These are phyloP conservation scores for Melampsora americana DNA, from an alignment of 1,284 basidiomycete species.

Conservation along the genomic window DNA sequence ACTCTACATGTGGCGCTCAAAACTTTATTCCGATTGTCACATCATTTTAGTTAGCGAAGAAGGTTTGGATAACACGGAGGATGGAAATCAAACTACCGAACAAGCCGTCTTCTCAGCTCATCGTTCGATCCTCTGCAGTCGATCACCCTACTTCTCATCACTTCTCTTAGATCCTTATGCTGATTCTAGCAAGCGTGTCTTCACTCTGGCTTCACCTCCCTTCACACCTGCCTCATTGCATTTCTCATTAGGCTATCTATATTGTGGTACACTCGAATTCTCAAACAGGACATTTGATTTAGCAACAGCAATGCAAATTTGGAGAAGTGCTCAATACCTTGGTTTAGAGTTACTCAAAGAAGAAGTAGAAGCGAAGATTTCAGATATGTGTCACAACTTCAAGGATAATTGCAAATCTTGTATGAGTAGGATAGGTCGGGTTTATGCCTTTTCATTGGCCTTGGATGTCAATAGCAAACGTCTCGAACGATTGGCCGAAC, in stretches of 20 bases:
- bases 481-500: slow-evolving; percentile 68
- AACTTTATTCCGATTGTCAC: slow-evolving; percentile 82
- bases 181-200: slow-evolving; percentile 57
- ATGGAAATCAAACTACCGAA: slow-evolving; percentile 42
- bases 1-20: slow-evolving; percentile 91
- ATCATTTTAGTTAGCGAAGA: slow-evolving; percentile 59
- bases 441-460: slow-evolving; percentile 71
- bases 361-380: slow-evolving; percentile 70
- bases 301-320: slow-evolving; percentile 82
- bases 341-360: slow-evolving; percentile 69
- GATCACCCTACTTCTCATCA: slow-evolving; percentile 80
- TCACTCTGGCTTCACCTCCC: slow-evolving; percentile 80
- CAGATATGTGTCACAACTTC: slow-evolving; percentile 43
- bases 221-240: slow-evolving; percentile 92
- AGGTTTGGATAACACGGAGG: slow-evolving; percentile 40
- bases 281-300: slow-evolving; percentile 90
- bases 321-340: slow-evolving; percentile 78
- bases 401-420: slow-evolving; percentile 37
- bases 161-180: slow-evolving; percentile 60
- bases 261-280: slow-evolving; percentile 88
- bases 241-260: slow-evolving; percentile 89
- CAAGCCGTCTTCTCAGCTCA: slow-evolving; percentile 80
- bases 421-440: slow-evolving; percentile 59
- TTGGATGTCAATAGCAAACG: slow-evolving; percentile 71
- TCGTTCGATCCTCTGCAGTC: slow-evolving; percentile 82